phyloP scores from a whole-genome alignment of 495 filamentous ascomycete species.

The Letharia columbiana region DNA sequence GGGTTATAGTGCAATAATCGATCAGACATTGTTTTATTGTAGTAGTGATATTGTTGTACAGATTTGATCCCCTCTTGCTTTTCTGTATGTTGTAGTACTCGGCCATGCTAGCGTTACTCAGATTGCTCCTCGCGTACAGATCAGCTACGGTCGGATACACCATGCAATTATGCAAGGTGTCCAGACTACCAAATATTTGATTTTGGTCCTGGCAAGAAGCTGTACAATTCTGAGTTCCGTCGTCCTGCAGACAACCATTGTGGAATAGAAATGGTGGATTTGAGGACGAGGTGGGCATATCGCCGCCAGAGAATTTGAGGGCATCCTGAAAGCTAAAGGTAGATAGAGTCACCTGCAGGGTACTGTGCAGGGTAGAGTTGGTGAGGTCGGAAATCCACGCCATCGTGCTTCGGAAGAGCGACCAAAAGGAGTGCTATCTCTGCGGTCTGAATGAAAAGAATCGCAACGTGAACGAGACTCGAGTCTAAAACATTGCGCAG shows the following conservation, averaged over 20 bases:
- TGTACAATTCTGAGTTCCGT: conserved; percentile 1
- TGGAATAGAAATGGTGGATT: conserved; percentile 1
- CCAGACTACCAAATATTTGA: background rate
- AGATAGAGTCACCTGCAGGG: background rate
- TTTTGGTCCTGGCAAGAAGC: background rate
- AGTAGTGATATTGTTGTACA: background rate
- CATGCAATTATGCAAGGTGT: conserved; percentile 13
- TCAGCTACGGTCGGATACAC: conserved; percentile 1
- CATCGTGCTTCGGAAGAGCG: background rate
- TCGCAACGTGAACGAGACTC: too few relatives aligned
- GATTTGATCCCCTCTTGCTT: background rate
- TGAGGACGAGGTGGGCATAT: background rate
- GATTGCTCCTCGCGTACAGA: background rate
- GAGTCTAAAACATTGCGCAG: too few relatives aligned
- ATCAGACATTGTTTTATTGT: conserved; percentile 1
- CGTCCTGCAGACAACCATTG: background rate
- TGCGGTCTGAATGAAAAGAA: too few relatives aligned
- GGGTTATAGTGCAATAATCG: background rate
- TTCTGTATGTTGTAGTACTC: background rate
- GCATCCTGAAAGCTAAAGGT: conserved; percentile 10
- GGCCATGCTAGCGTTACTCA: background rate
- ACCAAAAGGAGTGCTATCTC: background rate
- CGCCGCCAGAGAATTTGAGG: background rate
- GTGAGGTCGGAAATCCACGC: background rate
- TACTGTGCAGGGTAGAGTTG: conserved; percentile 1